These are phyloP conservation scores for Mucor velutinosus DNA, from an alignment of 371 early-diverging fungal genomes.

Conservation along the genomic window DNA sequence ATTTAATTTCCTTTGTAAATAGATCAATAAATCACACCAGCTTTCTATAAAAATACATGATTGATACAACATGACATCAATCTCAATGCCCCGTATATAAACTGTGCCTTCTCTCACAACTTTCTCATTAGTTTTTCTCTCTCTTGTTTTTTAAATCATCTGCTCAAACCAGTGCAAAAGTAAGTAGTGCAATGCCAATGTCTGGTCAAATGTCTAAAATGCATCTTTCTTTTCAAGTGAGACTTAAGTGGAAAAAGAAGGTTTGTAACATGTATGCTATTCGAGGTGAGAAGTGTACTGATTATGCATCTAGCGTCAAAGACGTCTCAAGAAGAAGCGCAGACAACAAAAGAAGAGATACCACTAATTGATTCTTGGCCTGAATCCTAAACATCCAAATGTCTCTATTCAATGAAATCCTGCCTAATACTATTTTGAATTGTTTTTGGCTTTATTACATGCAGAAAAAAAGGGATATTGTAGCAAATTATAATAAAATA, in stretches of 20 bases:
- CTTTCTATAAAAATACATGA: not conserved
- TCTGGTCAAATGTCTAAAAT: not conserved
- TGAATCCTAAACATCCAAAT: not conserved
- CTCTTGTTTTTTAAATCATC: not conserved
- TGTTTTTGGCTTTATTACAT: not conserved
- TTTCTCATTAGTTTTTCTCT: not conserved
- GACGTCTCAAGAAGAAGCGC: constrained; percentile 36
- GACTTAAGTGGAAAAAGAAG: constrained; percentile 37
- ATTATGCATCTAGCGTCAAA: constrained; percentile 34
- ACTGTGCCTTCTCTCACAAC: not conserved
- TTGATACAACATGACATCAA: not conserved
- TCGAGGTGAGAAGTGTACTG: not conserved
- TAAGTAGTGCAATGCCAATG: not conserved
- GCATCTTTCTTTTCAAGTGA: constrained; percentile 15
- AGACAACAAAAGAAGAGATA: constrained; percentile 31
- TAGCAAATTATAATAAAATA: not conserved
- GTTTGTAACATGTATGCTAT: not conserved
- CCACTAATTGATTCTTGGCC: not conserved
- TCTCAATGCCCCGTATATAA: not conserved
- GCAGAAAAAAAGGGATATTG: not conserved
- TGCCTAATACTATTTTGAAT: not conserved
- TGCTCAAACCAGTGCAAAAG: not conserved
- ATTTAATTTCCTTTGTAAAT: not conserved
- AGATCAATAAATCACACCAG: not conserved
- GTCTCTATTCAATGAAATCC: not conserved